These are phyloP conservation scores for Rhynchosporium graminicola DNA, from an alignment of 2,329 filamentous ascomycete species.

Conservation along the genomic window DNA sequence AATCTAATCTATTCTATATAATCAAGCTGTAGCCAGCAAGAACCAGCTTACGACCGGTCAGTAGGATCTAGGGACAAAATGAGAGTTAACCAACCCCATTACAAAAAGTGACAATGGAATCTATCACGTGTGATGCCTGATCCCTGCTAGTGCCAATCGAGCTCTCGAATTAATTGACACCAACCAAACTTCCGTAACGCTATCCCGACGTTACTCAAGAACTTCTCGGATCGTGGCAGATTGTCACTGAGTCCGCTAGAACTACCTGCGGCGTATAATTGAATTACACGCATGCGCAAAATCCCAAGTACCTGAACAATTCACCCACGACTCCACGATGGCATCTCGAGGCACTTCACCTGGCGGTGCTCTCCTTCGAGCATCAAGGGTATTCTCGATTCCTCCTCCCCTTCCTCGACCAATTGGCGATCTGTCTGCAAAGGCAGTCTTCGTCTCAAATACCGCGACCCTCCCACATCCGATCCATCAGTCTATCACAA, in stretches of 20 bases:
- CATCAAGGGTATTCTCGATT: constrained; percentile 87
- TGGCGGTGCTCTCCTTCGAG: constrained; percentile 72
- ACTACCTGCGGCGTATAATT: not conserved
- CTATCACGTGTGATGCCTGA: not conserved
- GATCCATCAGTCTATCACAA: constrained; percentile 80
- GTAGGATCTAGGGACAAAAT: no score
- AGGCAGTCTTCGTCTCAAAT: constrained; percentile 56
- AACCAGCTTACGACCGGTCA: no score
- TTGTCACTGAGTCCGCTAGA: not conserved
- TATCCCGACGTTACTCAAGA: not conserved
- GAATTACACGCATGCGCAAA: not conserved
- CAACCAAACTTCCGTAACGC: not conserved
- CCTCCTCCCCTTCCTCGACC: constrained; percentile 73
- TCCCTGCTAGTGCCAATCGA: not conserved
- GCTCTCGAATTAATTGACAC: not conserved
- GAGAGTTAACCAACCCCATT: no score
- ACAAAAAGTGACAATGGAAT: not conserved
- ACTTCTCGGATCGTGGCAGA: not conserved
- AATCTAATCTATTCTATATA: no score
- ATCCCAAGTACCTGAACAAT: not conserved
- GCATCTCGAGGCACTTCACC: constrained; percentile 52
- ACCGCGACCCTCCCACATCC: constrained; percentile 76
- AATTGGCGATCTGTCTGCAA: constrained; percentile 50
- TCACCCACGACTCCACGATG: constrained; percentile 27
- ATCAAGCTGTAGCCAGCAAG: no score